Conservation (phyloP, 139 green algal genomes). For the Eudorina sp. region DNA sequence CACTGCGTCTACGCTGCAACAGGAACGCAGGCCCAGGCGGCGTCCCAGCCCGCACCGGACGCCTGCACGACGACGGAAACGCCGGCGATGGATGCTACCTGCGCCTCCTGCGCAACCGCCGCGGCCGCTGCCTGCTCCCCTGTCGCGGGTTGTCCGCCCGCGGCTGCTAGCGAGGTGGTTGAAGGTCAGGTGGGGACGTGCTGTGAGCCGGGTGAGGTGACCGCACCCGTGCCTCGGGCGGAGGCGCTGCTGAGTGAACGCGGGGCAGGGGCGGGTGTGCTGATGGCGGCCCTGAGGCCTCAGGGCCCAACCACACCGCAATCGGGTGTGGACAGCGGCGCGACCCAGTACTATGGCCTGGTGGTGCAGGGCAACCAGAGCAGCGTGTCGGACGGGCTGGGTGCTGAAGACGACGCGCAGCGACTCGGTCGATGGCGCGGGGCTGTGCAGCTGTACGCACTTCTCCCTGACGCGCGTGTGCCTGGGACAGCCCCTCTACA, state of each 20-base stretch:
- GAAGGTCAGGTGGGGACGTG: conserved; percentile 7
- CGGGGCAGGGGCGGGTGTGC: too few species aligned
- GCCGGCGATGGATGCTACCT: not conserved
- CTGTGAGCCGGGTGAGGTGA: too few species aligned
- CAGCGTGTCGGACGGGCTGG: conserved; percentile 43
- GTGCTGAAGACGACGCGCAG: conserved; percentile 47
- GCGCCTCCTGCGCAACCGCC: not conserved
- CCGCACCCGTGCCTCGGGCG: too few species aligned
- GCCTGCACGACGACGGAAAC: too few species aligned
- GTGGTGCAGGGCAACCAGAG: conserved; percentile 33
- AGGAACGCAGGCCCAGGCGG: not conserved
- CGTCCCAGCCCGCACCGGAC: not conserved
- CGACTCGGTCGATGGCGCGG: not conserved
- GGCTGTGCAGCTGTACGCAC: conserved; percentile 45
- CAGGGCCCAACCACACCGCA: too few species aligned
- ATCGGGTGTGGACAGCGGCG: too few species aligned
- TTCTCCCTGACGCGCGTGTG: conserved; percentile 49
- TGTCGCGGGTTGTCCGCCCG: too few species aligned
- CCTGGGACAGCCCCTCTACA: conserved; percentile 10
- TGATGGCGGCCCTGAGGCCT: too few species aligned
- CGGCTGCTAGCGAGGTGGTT: not conserved
- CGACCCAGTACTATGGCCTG: conserved; percentile 39
- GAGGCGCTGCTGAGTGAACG: too few species aligned
- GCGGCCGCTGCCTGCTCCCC: too few species aligned
- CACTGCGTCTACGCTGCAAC: not conserved